A percentile compares a stretch with the other conserved stretches of the same genome.
Conservation (phyloP, 2,329 filamentous ascomycete genomes). For the Pyrenophora teres region DNA sequence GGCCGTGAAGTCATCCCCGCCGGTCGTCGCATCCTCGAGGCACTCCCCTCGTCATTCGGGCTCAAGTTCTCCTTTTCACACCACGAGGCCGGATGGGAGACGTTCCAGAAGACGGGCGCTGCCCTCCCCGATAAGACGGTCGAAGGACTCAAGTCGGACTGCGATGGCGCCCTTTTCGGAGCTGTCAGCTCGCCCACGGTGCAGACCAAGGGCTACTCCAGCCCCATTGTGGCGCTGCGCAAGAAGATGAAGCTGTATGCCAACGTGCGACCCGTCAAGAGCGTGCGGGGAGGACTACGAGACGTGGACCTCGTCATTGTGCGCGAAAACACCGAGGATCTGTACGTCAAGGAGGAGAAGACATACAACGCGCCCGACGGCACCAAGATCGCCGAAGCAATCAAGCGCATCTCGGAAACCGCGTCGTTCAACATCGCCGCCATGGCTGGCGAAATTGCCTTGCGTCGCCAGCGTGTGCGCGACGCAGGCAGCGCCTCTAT, state of each 20-base stretch:
- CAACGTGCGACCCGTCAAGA: conserved; percentile 96
- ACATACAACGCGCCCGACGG: conserved; percentile 75
- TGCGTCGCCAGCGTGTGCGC: conserved; percentile 81
- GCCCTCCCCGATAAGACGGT: conserved; percentile 92
- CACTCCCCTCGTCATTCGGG: conserved; percentile 85
- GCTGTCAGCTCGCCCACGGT: conserved; percentile 89
- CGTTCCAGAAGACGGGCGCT: conserved; percentile 85
- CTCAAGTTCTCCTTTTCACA: conserved; percentile 94
- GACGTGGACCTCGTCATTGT: conserved; percentile 97
- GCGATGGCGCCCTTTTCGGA: conserved; percentile 94
- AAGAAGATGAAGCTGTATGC: conserved; percentile 95
- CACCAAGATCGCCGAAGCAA: conserved; percentile 88
- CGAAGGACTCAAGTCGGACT: conserved; percentile 84
- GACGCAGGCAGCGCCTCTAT: conserved; percentile 62
- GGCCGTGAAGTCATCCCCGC: conserved; percentile 97
- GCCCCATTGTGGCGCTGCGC: conserved; percentile 93
- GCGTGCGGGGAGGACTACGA: conserved; percentile 63
- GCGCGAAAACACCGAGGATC: conserved; percentile 97
- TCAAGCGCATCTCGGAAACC: conserved; percentile 92
- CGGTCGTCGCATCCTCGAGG: conserved; percentile 87
- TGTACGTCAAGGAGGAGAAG: conserved; percentile 96
- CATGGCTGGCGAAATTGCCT: conserved; percentile 93
- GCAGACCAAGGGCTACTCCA: conserved; percentile 92
- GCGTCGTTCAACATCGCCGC: conserved; percentile 84
- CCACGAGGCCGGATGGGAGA: conserved; percentile 90